These are phyloP conservation scores for Aspergillus baeticus DNA, from an alignment of 495 filamentous ascomycete genomes.

Conservation along the genomic window DNA sequence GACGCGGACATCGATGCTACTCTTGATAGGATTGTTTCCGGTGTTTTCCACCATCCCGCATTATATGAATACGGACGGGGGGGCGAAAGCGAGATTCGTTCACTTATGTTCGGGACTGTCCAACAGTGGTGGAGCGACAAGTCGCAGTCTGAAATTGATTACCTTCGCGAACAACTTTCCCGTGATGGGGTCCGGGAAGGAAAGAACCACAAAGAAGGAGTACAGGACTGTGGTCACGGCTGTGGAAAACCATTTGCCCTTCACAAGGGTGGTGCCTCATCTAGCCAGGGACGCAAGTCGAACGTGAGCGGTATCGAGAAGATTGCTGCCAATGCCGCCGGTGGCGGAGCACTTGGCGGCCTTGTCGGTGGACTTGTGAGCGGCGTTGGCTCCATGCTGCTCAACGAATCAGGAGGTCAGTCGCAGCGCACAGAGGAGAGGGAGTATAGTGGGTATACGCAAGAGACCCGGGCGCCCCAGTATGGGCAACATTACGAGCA, in stretches of 20 bases:
- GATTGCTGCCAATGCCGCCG: slow-evolving; percentile 42
- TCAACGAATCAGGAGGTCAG: slow-evolving; percentile 25
- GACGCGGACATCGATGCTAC: slow-evolving; percentile 62
- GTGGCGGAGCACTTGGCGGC: slow-evolving; percentile 50
- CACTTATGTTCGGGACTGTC: slow-evolving; percentile 74
- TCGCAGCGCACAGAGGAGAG: background rate
- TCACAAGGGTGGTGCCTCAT: slow-evolving; percentile 39
- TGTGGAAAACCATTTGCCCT: slow-evolving; percentile 71
- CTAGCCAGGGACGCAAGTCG: slow-evolving; percentile 23
- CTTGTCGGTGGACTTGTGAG: slow-evolving; percentile 51
- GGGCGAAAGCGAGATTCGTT: slow-evolving; percentile 69
- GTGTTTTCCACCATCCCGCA: slow-evolving; percentile 86
- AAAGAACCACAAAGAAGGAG: slow-evolving; percentile 79
- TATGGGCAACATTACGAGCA: background rate
- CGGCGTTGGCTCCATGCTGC: slow-evolving; percentile 44
- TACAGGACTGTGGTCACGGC: slow-evolving; percentile 81
- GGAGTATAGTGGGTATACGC: background rate
- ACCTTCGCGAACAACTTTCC: slow-evolving; percentile 69
- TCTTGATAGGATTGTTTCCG: slow-evolving; percentile 71
- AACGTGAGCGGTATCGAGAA: slow-evolving; percentile 34
- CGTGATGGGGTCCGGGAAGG: slow-evolving; percentile 72
- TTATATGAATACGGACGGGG: slow-evolving; percentile 67
- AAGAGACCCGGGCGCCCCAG: slow-evolving; percentile 12
- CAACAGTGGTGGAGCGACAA: slow-evolving; percentile 77
- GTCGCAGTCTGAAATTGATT: slow-evolving; percentile 55